Evolutionary conservation across 306 rosid genomes (phyloP).

Genomic region (Prunus mongolica): DNA sequence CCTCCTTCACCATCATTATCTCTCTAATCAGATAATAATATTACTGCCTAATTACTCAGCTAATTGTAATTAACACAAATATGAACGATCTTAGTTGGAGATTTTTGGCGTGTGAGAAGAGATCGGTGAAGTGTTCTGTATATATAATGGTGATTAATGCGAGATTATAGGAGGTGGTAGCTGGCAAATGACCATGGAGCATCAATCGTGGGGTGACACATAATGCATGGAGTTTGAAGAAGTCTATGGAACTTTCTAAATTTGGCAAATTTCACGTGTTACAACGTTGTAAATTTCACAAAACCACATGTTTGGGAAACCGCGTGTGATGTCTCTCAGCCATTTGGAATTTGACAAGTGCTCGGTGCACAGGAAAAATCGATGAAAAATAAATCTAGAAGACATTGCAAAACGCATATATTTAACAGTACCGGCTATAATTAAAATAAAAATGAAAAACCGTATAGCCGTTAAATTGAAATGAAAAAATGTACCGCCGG

Average conservation of each 20-base stretch:
- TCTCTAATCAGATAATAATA: background rate
- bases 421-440: too few relatives aligned
- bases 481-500: too few relatives aligned
- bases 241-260: background rate
- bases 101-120: background rate
- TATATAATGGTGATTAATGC: background rate
- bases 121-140: background rate
- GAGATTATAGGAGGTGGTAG: background rate
- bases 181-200: background rate
- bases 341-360: background rate
- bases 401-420: background rate
- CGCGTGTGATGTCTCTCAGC: background rate
- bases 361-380: background rate
- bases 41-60: background rate
- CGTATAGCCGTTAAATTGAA: too few relatives aligned
- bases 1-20: constrained; percentile 37
- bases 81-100: background rate
- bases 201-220: background rate
- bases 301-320: background rate
- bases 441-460: too few relatives aligned
- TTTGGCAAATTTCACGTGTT: background rate
- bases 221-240: constrained; percentile 4
- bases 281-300: background rate
- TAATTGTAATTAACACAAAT: background rate
- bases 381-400: background rate